These are phyloP conservation scores for Dendrocalamus sinicus DNA, from an alignment of 176 grass and related monocot species.

Conservation along the genomic window DNA sequence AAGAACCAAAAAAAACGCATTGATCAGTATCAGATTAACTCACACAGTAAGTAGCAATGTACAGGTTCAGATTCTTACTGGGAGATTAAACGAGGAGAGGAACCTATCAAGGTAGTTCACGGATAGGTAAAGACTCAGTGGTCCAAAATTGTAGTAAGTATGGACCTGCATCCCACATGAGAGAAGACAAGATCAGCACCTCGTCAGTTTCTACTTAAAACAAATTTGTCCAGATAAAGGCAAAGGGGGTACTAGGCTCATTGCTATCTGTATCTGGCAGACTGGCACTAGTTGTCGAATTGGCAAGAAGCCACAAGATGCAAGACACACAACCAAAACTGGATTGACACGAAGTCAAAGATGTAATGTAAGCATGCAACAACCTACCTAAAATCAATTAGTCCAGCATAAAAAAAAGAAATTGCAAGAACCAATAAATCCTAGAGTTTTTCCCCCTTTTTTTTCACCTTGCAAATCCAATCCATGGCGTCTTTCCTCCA, in stretches of 20 bases:
- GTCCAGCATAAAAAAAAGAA: slow-evolving; percentile 1
- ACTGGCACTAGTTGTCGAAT: slow-evolving; percentile 33
- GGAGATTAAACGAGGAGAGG: slow-evolving; percentile 65
- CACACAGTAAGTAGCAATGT: slow-evolving; percentile 29
- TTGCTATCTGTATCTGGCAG: slow-evolving; percentile 40
- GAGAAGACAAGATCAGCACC: slow-evolving; percentile 51
- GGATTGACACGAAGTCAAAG: slow-evolving; percentile 41
- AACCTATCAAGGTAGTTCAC: slow-evolving; percentile 95
- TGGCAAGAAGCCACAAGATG: slow-evolving; percentile 40
- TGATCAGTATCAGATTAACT: slow-evolving; percentile 32
- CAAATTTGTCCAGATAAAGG: slow-evolving; percentile 36
- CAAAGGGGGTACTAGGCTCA: slow-evolving; percentile 14
- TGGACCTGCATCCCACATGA: slow-evolving; percentile 69
- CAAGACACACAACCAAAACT: slow-evolving; percentile 25
- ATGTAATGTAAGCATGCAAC: slow-evolving; percentile 43
- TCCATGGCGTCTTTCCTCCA: slow-evolving; percentile 84
- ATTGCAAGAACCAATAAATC: slow-evolving; percentile 17
- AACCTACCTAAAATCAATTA: slow-evolving; percentile 40
- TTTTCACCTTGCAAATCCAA: slow-evolving; percentile 83
- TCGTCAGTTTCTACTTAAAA: slow-evolving; percentile 45
- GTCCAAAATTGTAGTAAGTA: slow-evolving; percentile 83
- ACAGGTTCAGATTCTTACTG: slow-evolving; percentile 59
- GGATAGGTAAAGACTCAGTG: slow-evolving; percentile 72
- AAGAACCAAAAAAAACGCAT: slow-evolving; percentile 4
- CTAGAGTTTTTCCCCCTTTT: neutral